Percentiles rank a stretch among this genome's conserved stretches.
These are phyloP conservation scores for Amanita muscaria DNA, from an alignment of 768 basidiomycete species.

Conservation along the genomic window DNA sequence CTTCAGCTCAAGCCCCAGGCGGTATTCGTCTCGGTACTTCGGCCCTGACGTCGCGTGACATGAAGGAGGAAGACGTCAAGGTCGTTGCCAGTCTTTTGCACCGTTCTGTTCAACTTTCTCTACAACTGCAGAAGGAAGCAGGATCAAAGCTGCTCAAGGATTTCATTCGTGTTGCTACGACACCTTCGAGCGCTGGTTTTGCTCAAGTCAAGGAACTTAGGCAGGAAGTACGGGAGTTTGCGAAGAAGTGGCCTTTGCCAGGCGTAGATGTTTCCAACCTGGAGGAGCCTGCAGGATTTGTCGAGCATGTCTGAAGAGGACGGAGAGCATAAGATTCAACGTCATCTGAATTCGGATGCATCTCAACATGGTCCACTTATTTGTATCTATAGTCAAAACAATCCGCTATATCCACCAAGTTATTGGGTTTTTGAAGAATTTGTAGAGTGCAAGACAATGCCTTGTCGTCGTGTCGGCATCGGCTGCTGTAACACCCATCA, in stretches of 20 bases:
- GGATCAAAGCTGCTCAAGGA: conserved; percentile 93
- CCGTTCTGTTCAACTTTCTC: conserved; percentile 87
- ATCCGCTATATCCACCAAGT: no score
- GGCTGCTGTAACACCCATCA: no score
- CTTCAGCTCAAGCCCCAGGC: conserved; percentile 90
- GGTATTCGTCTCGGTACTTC: conserved; percentile 96
- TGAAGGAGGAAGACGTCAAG: conserved; percentile 83
- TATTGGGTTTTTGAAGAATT: no score
- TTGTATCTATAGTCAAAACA: conserved; percentile 5
- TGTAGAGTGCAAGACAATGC: no score
- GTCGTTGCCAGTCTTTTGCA: conserved; percentile 86
- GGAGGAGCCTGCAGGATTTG: conserved; percentile 53
- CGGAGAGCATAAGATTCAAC: conserved; percentile 43
- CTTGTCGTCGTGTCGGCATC: no score
- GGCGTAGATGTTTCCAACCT: conserved; percentile 54
- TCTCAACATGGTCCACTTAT: conserved; percentile 8
- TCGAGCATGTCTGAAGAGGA: conserved; percentile 31
- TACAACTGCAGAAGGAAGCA: conserved; percentile 88
- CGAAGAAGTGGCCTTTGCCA: conserved; percentile 85
- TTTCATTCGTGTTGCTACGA: conserved; percentile 78
- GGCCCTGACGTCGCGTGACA: conserved; percentile 89
- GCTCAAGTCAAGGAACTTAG: conserved; percentile 65
- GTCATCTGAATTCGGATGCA: conserved; percentile 19
- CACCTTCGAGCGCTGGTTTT: conserved; percentile 54
- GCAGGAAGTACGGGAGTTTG: conserved; percentile 75